Percentiles rank a stretch among this genome's conserved stretches.
These are phyloP conservation scores for Sorghum bicolor DNA, from an alignment of 176 grass and related monocot species.

Conservation along the genomic window Sorghum_bicolor_NCBIv3 NC_012877.2:62142001-62142500, in stretches of 20 bases:
- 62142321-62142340: slow-evolving; percentile 81
- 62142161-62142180: neutral
- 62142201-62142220: neutral
- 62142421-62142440: slow-evolving; percentile 71
- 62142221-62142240: neutral
- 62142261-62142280: neutral
- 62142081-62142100: no score
- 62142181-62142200: neutral
- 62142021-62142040: neutral
- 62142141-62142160: neutral
- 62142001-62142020: neutral
- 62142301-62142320: slow-evolving; percentile 67
- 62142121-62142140: neutral
- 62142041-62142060: neutral
- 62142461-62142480: slow-evolving; percentile 79
- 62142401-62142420: slow-evolving; percentile 77
- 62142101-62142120: neutral
- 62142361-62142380: slow-evolving; percentile 83
- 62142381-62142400: slow-evolving; percentile 85
- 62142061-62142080: neutral
- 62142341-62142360: slow-evolving; percentile 68
- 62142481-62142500: slow-evolving; percentile 93
- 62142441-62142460: slow-evolving; percentile 85
- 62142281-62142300: neutral
- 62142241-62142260: neutral